phyloP scores from a whole-genome alignment of 495 filamentous ascomycete species.

The Aspergillus ostianus region DNA sequence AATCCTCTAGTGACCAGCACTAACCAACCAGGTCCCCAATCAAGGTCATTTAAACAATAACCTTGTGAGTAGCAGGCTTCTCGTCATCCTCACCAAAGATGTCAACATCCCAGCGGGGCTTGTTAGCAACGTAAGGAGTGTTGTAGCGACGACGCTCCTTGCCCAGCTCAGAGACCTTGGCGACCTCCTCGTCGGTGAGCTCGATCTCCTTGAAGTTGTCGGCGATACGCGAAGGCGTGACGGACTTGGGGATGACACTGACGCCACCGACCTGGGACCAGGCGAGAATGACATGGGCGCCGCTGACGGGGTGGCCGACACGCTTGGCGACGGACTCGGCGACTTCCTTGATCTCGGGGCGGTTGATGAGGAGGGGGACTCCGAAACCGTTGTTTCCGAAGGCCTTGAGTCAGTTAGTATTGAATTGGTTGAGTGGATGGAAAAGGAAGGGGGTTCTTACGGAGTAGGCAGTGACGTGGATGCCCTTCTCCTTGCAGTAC shows the following conservation, averaged over 20 bases:
- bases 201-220: conserved; percentile 51
- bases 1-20: conserved; percentile 18
- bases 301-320: conserved; percentile 36
- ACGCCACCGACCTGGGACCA: conserved; percentile 49
- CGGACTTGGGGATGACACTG: conserved; percentile 52
- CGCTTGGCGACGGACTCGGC: conserved; percentile 42
- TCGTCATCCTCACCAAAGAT: conserved; percentile 47
- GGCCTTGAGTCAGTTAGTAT: conserved; percentile 28
- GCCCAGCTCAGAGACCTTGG: conserved; percentile 42
- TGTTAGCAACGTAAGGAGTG: conserved; percentile 43
- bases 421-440: not conserved
- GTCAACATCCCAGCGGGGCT: conserved; percentile 48
- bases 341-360: conserved; percentile 43
- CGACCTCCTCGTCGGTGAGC: conserved; percentile 44
- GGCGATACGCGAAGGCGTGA: conserved; percentile 45
- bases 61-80: conserved; percentile 42
- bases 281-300: conserved; percentile 46
- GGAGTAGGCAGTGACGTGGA: conserved; percentile 51
- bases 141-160: conserved; percentile 47
- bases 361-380: conserved; percentile 44
- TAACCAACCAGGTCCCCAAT: not conserved
- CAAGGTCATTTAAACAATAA: conserved; percentile 30
- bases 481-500: conserved; percentile 45
- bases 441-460: conserved; percentile 23
- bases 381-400: conserved; percentile 49